Evolutionary conservation across 805 yeast genomes (phyloP), one percentile per base, ranked within the genome.

Genomic region (Jamesozyma hellenica): DNA sequence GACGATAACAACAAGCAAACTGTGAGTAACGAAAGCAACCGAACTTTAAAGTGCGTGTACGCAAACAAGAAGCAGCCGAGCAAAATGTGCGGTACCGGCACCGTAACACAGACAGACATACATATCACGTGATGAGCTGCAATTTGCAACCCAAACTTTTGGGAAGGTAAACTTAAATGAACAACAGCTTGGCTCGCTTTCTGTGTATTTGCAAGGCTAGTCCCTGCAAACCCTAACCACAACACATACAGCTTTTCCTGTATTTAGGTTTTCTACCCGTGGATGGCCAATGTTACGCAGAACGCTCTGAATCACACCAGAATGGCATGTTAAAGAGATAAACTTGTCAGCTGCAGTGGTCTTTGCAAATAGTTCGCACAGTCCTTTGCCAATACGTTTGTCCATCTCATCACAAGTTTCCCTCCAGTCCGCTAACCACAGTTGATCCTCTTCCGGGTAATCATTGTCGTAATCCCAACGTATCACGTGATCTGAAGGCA

Each of bases 211-310:
- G n/a, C n/a, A n/a, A n/a, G n/a, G n/a, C n/a, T n/a, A n/a, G n/a
- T 21, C 8, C 12, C n/a, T 28, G 6, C 29, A 31, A 7, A 52
- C 30, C 34, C 71, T 72, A 17, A 77, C 68, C 3, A 77, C 73
- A 25, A 74, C 63, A 3, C 79, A 77, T 12, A 78, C 72, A 67
- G 76, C 70, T n/a, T 80, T 79, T 7, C 83, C 82, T 1, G 83
- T 77, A 26, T 77, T 70, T 34, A 78, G 34, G 23, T 49, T 69
- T 18, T 75, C 66, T 49, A 76, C 71, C n/a, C 66, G 62, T 41
- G 82, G 65, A 52, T 78, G 83, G 4, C 68, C 64, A 38, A 71
- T 49, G 1, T 70, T 79, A 29, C 75, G 66, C 12, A 77, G 58
- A 4, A 71, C 56, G 21, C 75, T 65, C 40, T 72, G 60, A 27